Base-by-base conservation (phyloP, 169 alveolate species). In the Nephromyces sp. region DNA sequence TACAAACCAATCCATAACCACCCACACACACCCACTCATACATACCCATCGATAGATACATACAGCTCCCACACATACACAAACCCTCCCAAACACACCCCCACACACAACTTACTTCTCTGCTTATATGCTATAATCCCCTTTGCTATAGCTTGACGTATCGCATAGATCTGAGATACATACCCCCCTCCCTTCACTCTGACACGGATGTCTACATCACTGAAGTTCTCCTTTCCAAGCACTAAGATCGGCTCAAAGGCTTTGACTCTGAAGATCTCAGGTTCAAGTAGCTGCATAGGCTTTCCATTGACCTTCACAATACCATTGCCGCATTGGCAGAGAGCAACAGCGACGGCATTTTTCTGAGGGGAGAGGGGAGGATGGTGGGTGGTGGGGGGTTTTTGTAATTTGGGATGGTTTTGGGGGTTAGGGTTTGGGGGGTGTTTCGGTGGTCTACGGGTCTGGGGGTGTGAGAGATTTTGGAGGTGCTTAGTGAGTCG, bases 121-220 rank as follows among this genome's bases (percentile, higher is more conserved):
- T 95, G 98, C 89, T 92, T 85, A 90, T 84, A 97, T 34, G 99
- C 98, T 79, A 97, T 96, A 66, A 97, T 91, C 62, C 97, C 99
- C 90, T 95, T 97, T 69, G 99, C 90, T 61, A 97, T 92, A 77
- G 99, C 99, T 86, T 95, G 98, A 64, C 96, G 82, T 72, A 94
- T 85, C 64, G 98, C 83, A 79, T 92, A 95, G 80, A 97, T 87
- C 86, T 97, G 98, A 76, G 98, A 89, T 52, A 97, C 91, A 74
- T 90, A 88, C 72, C 99, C 99, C 66, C 99, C 99, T 66, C 99
- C 99, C 52, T 93, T 89, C 21, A 97, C 99, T 71, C 99, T 90
- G 78, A 95, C 91, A 87, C 98, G 95, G 75, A 97, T 93, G 86
- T 93, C 98, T 32, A 97, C 77, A 69, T 89, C 87, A 76, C 89